Conservation (phyloP, 805 yeast species). For the Yarrowia osloensis region DNA sequence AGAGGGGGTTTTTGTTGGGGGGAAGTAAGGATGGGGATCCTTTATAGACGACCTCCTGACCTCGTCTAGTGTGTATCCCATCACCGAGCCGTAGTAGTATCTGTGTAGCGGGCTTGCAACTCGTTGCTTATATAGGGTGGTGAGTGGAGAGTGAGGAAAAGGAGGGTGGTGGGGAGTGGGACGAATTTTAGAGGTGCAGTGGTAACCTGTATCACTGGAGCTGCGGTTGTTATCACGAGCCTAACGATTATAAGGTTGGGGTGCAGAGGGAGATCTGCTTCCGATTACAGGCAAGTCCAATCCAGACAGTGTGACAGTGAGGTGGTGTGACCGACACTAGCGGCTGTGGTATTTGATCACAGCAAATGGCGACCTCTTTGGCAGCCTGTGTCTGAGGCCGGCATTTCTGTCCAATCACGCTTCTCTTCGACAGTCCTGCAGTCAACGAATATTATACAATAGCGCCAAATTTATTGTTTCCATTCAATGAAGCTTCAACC, state of each 20-base stretch:
- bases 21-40: background rate
- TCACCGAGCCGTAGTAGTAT: background rate
- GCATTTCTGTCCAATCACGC: no score
- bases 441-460: background rate
- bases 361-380: no score
- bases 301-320: no score
- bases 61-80: slow-evolving; percentile 29
- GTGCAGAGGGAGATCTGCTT: background rate
- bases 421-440: background rate
- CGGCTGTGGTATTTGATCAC: no score
- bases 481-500: background rate
- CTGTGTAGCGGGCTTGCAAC: background rate
- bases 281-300: slow-evolving; percentile 11
- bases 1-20: slow-evolving; percentile 8
- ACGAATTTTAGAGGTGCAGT: background rate
- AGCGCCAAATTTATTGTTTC: background rate
- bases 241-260: background rate
- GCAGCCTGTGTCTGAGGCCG: no score
- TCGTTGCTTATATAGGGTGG: slow-evolving; percentile 8
- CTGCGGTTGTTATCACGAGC: slow-evolving; percentile 21
- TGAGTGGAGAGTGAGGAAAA: background rate
- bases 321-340: no score
- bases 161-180: slow-evolving; percentile 4
- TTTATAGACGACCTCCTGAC: slow-evolving; percentile 9
- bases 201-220: slow-evolving; percentile 21